Evolutionary conservation across 2,329 filamentous ascomycete genomes (phyloP).

Genomic region (Nannizziopsis arthrosporioides): DNA sequence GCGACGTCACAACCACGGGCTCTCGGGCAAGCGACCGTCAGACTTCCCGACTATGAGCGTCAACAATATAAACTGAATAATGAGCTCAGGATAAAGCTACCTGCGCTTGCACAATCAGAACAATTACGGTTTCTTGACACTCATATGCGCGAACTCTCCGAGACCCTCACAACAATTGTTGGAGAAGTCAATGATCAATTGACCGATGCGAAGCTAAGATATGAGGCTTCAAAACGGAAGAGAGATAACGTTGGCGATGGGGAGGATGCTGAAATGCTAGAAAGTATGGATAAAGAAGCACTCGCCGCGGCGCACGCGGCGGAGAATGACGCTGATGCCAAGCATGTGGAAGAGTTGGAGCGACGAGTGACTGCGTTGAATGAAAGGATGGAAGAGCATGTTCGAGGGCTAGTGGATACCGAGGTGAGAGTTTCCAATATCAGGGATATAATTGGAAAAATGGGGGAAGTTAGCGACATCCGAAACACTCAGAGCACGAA

Average conservation of each 20-base stretch:
- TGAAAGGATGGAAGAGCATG: constrained; percentile 44
- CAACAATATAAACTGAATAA: constrained; percentile 42
- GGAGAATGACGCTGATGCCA: constrained; percentile 26
- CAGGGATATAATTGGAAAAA: constrained; percentile 33
- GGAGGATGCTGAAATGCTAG: neutral
- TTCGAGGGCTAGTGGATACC: constrained; percentile 49
- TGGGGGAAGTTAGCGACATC: constrained; percentile 29
- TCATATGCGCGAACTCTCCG: constrained; percentile 38
- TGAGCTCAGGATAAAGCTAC: constrained; percentile 37
- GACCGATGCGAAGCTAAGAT: constrained; percentile 28
- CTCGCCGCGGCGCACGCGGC: constrained; percentile 15
- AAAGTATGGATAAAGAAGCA: constrained; percentile 15
- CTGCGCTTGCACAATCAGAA: constrained; percentile 33
- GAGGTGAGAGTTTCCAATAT: constrained; percentile 38
- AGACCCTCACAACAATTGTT: constrained; percentile 39
- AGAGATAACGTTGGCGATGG: constrained; percentile 8
- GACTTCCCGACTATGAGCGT: constrained; percentile 42
- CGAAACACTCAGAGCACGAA: constrained; percentile 22
- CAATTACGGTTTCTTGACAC: constrained; percentile 37
- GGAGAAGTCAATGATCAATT: constrained; percentile 47
- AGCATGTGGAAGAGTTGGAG: constrained; percentile 33
- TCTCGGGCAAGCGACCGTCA: neutral
- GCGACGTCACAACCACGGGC: too few species aligned
- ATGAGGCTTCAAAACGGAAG: constrained; percentile 28
- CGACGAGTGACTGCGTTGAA: constrained; percentile 43